A percentile compares a stretch with the other conserved stretches of the same genome.
phyloP scores from a whole-genome alignment of 2,329 filamentous ascomycete genomes.

The Gaeumannomyces sp. region DNA sequence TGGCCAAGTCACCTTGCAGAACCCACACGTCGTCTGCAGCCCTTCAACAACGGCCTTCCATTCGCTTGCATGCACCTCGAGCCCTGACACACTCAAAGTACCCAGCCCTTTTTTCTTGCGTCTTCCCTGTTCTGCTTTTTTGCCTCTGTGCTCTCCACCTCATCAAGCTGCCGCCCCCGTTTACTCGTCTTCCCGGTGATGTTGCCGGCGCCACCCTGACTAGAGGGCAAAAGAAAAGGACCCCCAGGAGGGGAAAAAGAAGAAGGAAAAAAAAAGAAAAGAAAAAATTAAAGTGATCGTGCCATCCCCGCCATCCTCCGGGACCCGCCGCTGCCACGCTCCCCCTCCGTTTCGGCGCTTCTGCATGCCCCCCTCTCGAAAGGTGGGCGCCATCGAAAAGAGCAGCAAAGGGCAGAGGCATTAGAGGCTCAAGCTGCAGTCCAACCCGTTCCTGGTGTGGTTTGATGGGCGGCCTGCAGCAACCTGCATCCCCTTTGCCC shows the following conservation, averaged over 20 bases:
- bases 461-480: neutral
- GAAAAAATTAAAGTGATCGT: neutral
- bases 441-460: constrained; percentile 6
- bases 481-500: neutral
- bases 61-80: neutral
- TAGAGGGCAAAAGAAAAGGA: neutral
- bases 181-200: neutral
- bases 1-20: constrained; percentile 9
- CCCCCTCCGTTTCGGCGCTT: neutral
- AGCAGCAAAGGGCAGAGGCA: neutral
- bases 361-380: neutral
- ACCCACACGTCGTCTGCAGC: neutral
- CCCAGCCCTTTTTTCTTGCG: neutral
- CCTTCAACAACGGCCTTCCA: constrained; percentile 1
- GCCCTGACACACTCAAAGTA: neutral
- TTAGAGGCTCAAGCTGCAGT: constrained; percentile 3
- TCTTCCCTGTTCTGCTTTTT: neutral
- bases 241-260: no score
- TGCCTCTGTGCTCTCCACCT: neutral
- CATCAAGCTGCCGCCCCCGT: neutral
- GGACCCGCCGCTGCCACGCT: neutral
- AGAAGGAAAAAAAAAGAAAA: no score
- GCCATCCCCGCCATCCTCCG: neutral
- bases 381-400: neutral
- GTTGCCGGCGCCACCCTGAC: neutral